Evolutionary conservation across 2,329 filamentous ascomycete genomes (phyloP), one percentile per base, ranked within the genome.

Genomic region (Ustulina deusta): DNA sequence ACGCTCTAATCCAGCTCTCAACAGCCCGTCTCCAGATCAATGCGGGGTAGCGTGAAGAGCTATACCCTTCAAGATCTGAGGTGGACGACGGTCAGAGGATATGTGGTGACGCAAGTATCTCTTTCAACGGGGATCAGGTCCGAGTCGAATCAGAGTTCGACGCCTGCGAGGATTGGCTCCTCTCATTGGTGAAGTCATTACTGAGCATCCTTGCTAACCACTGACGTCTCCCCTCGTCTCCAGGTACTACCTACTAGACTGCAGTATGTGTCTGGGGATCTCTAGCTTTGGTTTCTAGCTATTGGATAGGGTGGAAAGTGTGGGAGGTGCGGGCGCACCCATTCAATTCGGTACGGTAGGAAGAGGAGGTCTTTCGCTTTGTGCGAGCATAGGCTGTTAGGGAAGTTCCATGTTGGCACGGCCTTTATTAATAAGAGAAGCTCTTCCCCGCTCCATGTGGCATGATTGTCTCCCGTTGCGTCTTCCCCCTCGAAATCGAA

Each of bases 171-270:
- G 67, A 71, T 67, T 55, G 60, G 32, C 3, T 5, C 63, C 63
- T 69, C 56, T 65, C 54, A 73, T 74, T 74, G 73, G 72, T 72
- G 72, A 74, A 72, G 74, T 75, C 73, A 74, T 76, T 68, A 66
- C 61, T 58, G 57, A 49, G 49, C 58, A 11, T 22, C 32, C 42
- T 61, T 49, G 57, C 65, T 65, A 49, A 48, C 65, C 66, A 65
- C 63, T 70, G 67, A 69, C 65, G 63, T 66, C 55, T 52, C 42
- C 57, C 25, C 13, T 42, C 29, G 15, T 22, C 29, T 17, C 49
- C 49, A 34, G 13, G 15, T 29, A 36, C 42, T 42, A 59, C 63
- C 25, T 17, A 60, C 29, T 46, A 67, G n/a, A n/a, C n/a, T n/a
- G n/a, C 59, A 66, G 59, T 69, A 59, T 34, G 20, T n/a, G 22